These are phyloP conservation scores for Arthonia radiata DNA, from an alignment of 495 filamentous ascomycete genomes.

Conservation along the genomic window DNA sequence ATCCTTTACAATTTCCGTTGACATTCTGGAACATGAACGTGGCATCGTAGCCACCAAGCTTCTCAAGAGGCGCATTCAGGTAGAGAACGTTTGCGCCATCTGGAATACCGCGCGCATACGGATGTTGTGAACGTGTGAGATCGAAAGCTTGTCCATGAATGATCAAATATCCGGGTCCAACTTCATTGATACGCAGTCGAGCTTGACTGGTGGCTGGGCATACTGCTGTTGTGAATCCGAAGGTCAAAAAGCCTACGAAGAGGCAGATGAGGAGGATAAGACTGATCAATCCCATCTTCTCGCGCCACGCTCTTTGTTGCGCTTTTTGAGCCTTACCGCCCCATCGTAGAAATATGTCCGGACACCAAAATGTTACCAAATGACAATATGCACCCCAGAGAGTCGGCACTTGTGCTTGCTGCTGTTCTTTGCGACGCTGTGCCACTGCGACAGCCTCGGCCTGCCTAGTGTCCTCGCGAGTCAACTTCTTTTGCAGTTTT, in stretches of 20 bases:
- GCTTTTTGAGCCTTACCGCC: conserved; percentile 72
- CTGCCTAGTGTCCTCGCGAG: conserved; percentile 23
- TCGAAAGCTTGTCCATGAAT: conserved; percentile 83
- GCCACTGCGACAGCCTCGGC: conserved; percentile 29
- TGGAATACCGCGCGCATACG: conserved; percentile 54
- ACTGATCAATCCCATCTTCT: conserved; percentile 94
- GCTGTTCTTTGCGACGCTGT: conserved; percentile 33
- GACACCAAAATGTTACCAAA: conserved; percentile 83
- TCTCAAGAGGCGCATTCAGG: conserved; percentile 50
- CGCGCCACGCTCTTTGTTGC: conserved; percentile 85
- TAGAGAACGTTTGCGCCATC: conserved; percentile 48
- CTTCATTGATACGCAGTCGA: conserved; percentile 58
- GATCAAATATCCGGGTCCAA: conserved; percentile 70
- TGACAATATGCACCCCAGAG: conserved; percentile 91
- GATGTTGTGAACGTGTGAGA: conserved; percentile 45
- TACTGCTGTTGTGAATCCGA: conserved; percentile 79
- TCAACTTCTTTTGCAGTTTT: conserved; percentile 19
- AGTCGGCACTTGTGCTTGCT: conserved; percentile 54
- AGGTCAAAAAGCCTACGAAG: conserved; percentile 87
- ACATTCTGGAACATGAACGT: conserved; percentile 98
- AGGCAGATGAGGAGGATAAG: conserved; percentile 71
- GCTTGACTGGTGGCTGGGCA: conserved; percentile 38
- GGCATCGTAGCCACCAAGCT: conserved; percentile 67
- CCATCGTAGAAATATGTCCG: conserved; percentile 58
- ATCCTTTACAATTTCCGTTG: conserved; percentile 84